Evolutionary conservation across 495 filamentous ascomycete genomes (phyloP).

Genomic region (Xylaria flabelliformis): DNA sequence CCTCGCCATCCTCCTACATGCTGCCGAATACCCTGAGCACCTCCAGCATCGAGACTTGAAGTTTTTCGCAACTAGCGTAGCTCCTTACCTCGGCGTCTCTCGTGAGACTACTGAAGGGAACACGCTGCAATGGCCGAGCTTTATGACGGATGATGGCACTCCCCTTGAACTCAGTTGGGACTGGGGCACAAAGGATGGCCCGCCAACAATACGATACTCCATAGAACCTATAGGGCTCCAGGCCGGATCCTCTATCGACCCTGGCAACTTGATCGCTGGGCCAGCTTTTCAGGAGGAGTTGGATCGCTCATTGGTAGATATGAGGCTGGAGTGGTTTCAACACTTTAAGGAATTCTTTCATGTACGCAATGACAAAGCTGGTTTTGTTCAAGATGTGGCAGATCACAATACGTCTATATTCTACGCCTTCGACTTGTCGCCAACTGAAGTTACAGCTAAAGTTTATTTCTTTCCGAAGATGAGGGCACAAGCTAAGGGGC

Average conservation of each 20-base stretch:
- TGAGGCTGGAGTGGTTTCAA: constrained; percentile 32
- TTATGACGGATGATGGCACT: constrained; percentile 48
- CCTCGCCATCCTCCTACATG: constrained; percentile 28
- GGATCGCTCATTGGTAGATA: constrained; percentile 20
- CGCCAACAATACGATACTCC: constrained; percentile 37
- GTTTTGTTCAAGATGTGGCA: constrained; percentile 11
- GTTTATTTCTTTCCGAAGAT: constrained; percentile 40
- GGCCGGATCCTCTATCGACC: constrained; percentile 39
- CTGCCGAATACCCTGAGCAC: constrained; percentile 25
- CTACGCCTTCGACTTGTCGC: constrained; percentile 40
- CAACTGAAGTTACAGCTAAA: constrained; percentile 32
- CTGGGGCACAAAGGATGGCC: constrained; percentile 31
- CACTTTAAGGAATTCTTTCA: constrained; percentile 37
- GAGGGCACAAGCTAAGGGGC: constrained; percentile 30
- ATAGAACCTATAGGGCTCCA: constrained; percentile 41
- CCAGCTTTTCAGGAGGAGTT: constrained; percentile 27
- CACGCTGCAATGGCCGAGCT: constrained; percentile 40
- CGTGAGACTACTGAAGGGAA: constrained; percentile 10
- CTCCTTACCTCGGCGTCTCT: constrained; percentile 21
- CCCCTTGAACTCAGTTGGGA: constrained; percentile 49
- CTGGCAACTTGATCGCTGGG: constrained; percentile 30
- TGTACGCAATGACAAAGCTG: constrained; percentile 3
- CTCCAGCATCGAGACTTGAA: constrained; percentile 24
- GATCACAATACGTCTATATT: constrained; percentile 34
- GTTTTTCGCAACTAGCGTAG: constrained; percentile 26